phyloP scores from a whole-genome alignment of 257 asterid species.

The Nemophila menziesii region DNA sequence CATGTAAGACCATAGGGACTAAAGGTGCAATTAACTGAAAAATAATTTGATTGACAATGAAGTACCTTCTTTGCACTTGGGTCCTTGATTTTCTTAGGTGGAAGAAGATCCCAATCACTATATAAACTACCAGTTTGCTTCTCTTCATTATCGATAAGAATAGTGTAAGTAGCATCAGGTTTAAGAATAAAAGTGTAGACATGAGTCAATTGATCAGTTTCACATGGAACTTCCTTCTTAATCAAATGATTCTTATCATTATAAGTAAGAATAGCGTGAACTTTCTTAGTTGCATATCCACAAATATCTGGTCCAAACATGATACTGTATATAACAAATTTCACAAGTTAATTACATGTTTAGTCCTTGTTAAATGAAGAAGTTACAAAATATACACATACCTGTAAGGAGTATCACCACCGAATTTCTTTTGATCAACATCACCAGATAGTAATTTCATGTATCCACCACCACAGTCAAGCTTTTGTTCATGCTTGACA shows the following conservation, averaged over 20 bases:
- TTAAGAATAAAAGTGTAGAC: conserved; percentile 86
- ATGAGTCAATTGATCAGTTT: conserved; percentile 90
- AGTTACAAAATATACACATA: conserved; percentile 8
- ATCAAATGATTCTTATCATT: conserved; percentile 62
- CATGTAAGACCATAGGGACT: neutral
- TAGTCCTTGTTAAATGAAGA: neutral
- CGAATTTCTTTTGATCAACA: conserved; percentile 77
- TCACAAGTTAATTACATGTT: no score
- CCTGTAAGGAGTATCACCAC: conserved; percentile 98
- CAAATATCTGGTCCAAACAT: conserved; percentile 99
- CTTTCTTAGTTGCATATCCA: conserved; percentile 75
- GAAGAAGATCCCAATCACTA: conserved; percentile 88
- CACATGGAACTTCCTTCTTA: conserved; percentile 93
- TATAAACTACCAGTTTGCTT: conserved; percentile 91
- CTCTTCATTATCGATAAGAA: conserved; percentile 82
- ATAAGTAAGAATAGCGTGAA: conserved; percentile 74
- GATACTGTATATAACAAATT: conserved; percentile 51
- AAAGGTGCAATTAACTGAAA: neutral
- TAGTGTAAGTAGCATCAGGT: conserved; percentile 94
- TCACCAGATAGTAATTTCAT: conserved; percentile 91
- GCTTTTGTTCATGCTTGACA: conserved; percentile 98
- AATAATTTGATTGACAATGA: neutral
- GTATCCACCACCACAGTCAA: conserved; percentile 99
- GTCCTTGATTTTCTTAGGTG: conserved; percentile 80
- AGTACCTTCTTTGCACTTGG: conserved; percentile 89